Evolutionary conservation across 2,329 filamentous ascomycete species (phyloP), one percentile per base, ranked within the genome.

Genomic region (Ophidiomyces ophidiicola): DNA sequence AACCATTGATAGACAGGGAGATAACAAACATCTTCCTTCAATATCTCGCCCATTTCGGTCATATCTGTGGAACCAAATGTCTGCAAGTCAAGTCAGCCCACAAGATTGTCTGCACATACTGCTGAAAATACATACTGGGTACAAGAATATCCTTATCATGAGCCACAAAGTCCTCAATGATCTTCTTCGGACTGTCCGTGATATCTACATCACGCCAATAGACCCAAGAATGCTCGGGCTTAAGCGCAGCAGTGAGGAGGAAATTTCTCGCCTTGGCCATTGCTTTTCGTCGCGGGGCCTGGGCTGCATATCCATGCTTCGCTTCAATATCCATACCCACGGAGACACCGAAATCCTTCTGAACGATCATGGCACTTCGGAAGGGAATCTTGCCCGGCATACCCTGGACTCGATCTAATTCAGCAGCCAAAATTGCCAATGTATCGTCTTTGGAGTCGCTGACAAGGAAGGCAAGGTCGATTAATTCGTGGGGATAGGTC

Each of bases 151-250:
- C 90, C 55, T 79, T 78, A 59, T 98, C 83, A 55, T 96, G 90
- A 14, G 84, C 83, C 52, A 93, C 82, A 51, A 98, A 92, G 54
- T 98, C 90, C 64, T 98, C 87, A 23, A 98, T 69, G 45, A 98
- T 92, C 55, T 74, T 79, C 47, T 74, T 72, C 1, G 88, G 85
- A 58, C 82, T 93, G 56, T 98, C 87, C 32, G 83, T 78, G 51
- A 98, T 94, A 60, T 98, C 90, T 35, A 94, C 87, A 59, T 98
- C 90, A 44, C 90, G 77, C 90, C 90, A 98, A 61, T 94, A 96
- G 6, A 96, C 87, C 90, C 90, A 98, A 6, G 86, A 88, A 58
- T 98, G 90, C 45, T 96, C 86, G 0, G 86, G 78, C 66, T 92
- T 93, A 53, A 98, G 58, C 2, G 90, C 80, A 0, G 84, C 71